phyloP scores from a whole-genome alignment of 2,329 filamentous ascomycete genomes.

The Xylariales sp. region DNA sequence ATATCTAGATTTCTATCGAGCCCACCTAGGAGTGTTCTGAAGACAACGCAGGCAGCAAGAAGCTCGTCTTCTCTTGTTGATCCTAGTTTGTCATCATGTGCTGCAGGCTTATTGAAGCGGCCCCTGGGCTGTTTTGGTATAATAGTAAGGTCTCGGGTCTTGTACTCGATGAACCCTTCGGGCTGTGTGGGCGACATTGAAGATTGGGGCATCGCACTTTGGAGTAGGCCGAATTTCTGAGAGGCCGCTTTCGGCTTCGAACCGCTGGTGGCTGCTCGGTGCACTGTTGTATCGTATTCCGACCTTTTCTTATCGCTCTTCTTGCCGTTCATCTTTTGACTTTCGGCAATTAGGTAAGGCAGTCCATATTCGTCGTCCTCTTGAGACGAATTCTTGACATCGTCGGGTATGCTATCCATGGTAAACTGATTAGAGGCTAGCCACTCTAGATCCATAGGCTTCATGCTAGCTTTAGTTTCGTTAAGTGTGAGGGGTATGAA shows the following conservation, averaged over 20 bases:
- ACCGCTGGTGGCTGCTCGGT: not conserved
- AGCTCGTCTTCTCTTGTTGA: conserved; percentile 60
- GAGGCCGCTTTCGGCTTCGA: conserved; percentile 23
- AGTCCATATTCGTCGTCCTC: conserved; percentile 48
- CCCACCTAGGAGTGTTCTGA: conserved; percentile 70
- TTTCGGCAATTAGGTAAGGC: conserved; percentile 33
- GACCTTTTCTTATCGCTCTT: conserved; percentile 10
- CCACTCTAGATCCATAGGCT: conserved; percentile 52
- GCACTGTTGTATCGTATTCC: not conserved
- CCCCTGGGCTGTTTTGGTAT: conserved; percentile 48
- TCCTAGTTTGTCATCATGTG: conserved; percentile 49
- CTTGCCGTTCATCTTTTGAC: conserved; percentile 2
- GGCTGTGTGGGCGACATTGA: conserved; percentile 12
- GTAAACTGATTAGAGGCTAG: conserved; percentile 55
- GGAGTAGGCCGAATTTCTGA: not conserved
- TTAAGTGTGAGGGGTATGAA: conserved; percentile 54
- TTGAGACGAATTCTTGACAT: conserved; percentile 47
- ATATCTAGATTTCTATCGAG: conserved; percentile 70
- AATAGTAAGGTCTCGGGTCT: conserved; percentile 45
- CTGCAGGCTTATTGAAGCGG: conserved; percentile 50
- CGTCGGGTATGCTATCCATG: conserved; percentile 57
- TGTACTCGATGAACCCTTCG: conserved; percentile 45
- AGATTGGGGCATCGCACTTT: not conserved
- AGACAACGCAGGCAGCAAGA: conserved; percentile 67
- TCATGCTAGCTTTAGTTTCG: conserved; percentile 41